Percentiles rank a stretch among this genome's conserved stretches.
Evolutionary conservation across 2,329 filamentous ascomycete genomes (phyloP).

Genomic region (Chrysosporium queenslandicum): DNA sequence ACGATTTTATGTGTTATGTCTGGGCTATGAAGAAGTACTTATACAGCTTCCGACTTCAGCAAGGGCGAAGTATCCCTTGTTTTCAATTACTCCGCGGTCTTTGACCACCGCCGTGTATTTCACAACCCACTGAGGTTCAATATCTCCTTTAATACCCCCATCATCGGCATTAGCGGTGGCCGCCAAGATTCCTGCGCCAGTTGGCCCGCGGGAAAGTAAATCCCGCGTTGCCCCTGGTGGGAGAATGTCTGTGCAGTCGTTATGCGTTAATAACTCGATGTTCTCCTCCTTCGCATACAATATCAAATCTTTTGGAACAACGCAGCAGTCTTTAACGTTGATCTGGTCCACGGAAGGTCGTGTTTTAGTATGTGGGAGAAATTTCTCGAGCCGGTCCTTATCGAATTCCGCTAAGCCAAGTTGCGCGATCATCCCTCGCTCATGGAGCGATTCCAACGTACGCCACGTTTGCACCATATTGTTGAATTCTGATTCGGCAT

Average conservation of each 20-base stretch:
- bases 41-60: conserved; percentile 55
- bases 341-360: conserved; percentile 86
- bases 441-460: conserved; percentile 62
- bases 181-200: conserved; percentile 66
- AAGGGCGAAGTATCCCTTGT: conserved; percentile 92
- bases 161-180: conserved; percentile 43
- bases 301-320: conserved; percentile 78
- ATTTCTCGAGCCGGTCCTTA: conserved; percentile 65
- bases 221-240: conserved; percentile 76
- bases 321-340: conserved; percentile 91
- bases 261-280: conserved; percentile 86
- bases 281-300: conserved; percentile 70
- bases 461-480: conserved; percentile 58
- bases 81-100: conserved; percentile 91
- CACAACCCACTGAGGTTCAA: conserved; percentile 85
- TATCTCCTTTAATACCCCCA: conserved; percentile 59
- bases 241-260: conserved; percentile 85
- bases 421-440: conserved; percentile 58
- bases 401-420: conserved; percentile 90
- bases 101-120: conserved; percentile 95
- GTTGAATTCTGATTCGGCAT: conserved; percentile 41
- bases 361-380: conserved; percentile 60
- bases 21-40: conserved; percentile 20
- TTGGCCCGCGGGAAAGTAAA: conserved; percentile 61
- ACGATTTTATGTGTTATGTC: too few relatives aligned